Percentiles rank a stretch among this genome's conserved stretches.
These are phyloP conservation scores for Phytophthora chlamydospora DNA, from an alignment of 352 stramenopile species.

Conservation along the genomic window DNA sequence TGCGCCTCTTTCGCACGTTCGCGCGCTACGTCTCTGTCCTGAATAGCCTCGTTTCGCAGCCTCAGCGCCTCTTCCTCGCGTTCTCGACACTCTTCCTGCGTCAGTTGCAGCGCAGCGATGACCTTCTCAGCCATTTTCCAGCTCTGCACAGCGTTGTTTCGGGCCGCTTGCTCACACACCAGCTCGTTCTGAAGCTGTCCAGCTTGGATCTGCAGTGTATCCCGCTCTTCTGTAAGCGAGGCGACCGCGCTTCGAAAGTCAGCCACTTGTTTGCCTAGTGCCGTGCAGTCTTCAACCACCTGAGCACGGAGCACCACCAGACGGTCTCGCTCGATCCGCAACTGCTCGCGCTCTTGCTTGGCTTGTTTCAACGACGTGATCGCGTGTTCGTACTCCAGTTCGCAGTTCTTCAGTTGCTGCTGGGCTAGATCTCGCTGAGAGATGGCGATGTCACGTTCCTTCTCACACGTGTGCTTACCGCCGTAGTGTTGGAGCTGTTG, in stretches of 20 bases:
- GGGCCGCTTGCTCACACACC: conserved; percentile 35
- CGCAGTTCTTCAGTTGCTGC: conserved; percentile 41
- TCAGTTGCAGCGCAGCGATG: conserved; percentile 46
- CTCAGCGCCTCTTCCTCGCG: conserved; percentile 57
- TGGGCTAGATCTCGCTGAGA: conserved; percentile 54
- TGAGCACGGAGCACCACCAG: conserved; percentile 27
- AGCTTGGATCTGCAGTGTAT: conserved; percentile 33
- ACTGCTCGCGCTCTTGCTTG: conserved; percentile 56
- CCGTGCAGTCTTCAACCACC: conserved; percentile 24
- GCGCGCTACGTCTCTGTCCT: conserved; percentile 51
- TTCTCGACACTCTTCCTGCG: conserved; percentile 45
- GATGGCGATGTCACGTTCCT: conserved; percentile 61
- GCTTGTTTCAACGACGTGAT: conserved; percentile 37
- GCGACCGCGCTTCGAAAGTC: conserved; percentile 12
- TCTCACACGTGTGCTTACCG: conserved; percentile 63
- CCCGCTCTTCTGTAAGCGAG: conserved; percentile 28
- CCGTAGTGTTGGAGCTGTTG: conserved; percentile 66
- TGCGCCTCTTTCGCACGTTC: conserved; percentile 47
- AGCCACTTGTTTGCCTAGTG: conserved; percentile 23
- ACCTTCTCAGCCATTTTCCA: conserved; percentile 55
- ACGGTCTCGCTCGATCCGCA: conserved; percentile 59
- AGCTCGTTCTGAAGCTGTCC: conserved; percentile 40
- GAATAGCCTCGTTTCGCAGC: conserved; percentile 54
- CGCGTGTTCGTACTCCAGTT: conserved; percentile 43
- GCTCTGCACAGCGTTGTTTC: conserved; percentile 54